Evolutionary conservation across 2,329 filamentous ascomycete species (phyloP).

Genomic region (Saccharata proteae): DNA sequence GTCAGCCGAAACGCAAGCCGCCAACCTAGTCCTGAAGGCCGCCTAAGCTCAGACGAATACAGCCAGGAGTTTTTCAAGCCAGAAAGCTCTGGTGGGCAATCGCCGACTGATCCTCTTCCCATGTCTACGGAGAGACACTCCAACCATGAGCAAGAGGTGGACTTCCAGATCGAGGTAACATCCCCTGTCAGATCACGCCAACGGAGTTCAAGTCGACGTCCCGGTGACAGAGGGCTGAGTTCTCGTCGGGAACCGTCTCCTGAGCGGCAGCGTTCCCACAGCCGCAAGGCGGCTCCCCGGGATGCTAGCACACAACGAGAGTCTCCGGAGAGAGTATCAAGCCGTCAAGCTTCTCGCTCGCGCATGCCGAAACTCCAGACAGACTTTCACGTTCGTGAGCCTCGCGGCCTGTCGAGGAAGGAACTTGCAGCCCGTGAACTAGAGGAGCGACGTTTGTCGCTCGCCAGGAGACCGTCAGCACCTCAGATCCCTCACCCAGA

Average conservation of each 20-base stretch:
- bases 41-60: conserved; percentile 3
- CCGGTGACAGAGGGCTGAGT: conserved; percentile 32
- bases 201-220: conserved; percentile 39
- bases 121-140: conserved; percentile 50
- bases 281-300: conserved; percentile 19
- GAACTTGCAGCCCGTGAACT: conserved; percentile 59
- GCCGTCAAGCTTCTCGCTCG: conserved; percentile 5
- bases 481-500: conserved; percentile 68
- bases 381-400: conserved; percentile 9
- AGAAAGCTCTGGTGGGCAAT: conserved; percentile 48
- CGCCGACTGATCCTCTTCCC: conserved; percentile 70
- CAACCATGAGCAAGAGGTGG: conserved; percentile 37
- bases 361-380: conserved; percentile 13
- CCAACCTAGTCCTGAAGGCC: conserved; percentile 38
- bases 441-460: conserved; percentile 74
- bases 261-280: conserved; percentile 29
- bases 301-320: conserved; percentile 19
- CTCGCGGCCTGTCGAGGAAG: conserved; percentile 26
- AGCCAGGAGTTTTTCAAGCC: too few relatives aligned
- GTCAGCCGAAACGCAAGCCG: conserved; percentile 24
- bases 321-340: conserved; percentile 17
- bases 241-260: conserved; percentile 34
- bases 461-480: conserved; percentile 67
- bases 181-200: conserved; percentile 36
- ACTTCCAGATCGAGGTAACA: conserved; percentile 27